Conservation (phyloP, 2,329 filamentous ascomycete genomes). For the Aspergillaceae sp. region DNA sequence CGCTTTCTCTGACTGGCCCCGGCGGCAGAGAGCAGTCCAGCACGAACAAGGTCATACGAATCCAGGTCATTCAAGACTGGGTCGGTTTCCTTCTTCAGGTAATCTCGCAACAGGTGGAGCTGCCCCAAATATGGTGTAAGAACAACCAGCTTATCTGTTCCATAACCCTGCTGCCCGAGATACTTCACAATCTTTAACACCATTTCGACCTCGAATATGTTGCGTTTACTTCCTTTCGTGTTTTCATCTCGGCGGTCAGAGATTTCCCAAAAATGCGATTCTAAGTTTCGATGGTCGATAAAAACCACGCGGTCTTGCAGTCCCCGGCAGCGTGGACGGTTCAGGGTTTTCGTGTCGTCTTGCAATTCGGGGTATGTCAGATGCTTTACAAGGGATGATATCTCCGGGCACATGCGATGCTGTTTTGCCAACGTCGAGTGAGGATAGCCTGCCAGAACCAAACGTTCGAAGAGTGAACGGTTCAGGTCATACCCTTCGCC, state of each 20-base stretch:
- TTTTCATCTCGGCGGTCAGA: constrained; percentile 45
- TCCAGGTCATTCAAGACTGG: constrained; percentile 62
- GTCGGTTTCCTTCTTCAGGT: constrained; percentile 50
- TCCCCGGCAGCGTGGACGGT: constrained; percentile 45
- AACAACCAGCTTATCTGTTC: constrained; percentile 56
- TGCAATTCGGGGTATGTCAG: constrained; percentile 55
- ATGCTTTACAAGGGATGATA: constrained; percentile 50
- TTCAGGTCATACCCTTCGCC: constrained; percentile 60
- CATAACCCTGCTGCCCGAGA: constrained; percentile 63
- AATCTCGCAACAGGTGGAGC: constrained; percentile 48
- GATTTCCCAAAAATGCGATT: constrained; percentile 39
- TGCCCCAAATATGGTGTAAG: constrained; percentile 67
- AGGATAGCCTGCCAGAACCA: constrained; percentile 49
- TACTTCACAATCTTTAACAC: constrained; percentile 58
- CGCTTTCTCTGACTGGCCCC: constrained; percentile 45
- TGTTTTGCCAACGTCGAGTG: constrained; percentile 52
- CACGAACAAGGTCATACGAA: constrained; percentile 51
- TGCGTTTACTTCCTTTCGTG: constrained; percentile 50
- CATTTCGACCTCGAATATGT: constrained; percentile 58
- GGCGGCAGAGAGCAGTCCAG: constrained; percentile 52
- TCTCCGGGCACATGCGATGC: constrained; percentile 61
- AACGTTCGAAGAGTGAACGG: constrained; percentile 58
- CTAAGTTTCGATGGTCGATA: constrained; percentile 52
- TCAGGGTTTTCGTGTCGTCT: constrained; percentile 45
- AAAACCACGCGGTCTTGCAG: constrained; percentile 56